Percentiles rank a stretch among this genome's conserved stretches.
phyloP scores from a whole-genome alignment of 108 stramenopile genomes.

The Fistulifera pelliculosa region DNA sequence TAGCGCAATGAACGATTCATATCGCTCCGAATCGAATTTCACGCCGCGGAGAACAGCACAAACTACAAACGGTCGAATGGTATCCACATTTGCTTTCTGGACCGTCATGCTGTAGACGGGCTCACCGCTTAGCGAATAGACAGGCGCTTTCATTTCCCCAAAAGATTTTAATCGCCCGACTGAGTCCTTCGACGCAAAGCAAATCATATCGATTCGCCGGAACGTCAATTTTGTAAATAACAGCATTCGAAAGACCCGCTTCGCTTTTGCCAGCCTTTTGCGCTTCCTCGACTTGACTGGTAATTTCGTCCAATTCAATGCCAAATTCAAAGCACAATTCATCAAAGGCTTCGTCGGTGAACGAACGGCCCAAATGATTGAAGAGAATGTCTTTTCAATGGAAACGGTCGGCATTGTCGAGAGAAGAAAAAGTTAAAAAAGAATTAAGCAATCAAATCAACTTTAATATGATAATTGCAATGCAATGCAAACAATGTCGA shows the following conservation, averaged over 20 bases:
- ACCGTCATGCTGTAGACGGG: slow-evolving; percentile 61
- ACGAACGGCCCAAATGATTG: slow-evolving; percentile 80
- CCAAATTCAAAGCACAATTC: slow-evolving; percentile 99
- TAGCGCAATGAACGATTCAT: slow-evolving; percentile 97
- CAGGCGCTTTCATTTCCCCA: slow-evolving; percentile 76
- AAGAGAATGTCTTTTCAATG: slow-evolving; percentile 84
- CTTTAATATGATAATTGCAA: too few species aligned
- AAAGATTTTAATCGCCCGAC: slow-evolving; percentile 88
- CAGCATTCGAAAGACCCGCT: slow-evolving; percentile 40
- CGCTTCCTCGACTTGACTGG: slow-evolving; percentile 86
- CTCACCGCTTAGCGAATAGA: slow-evolving; percentile 24
- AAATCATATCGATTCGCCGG: slow-evolving; percentile 99
- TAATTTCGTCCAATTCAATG: slow-evolving; percentile 98
- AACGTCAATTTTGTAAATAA: slow-evolving; percentile 98
- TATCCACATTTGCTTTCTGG: slow-evolving; percentile 62
- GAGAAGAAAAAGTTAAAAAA: too few species aligned
- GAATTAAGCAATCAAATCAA: too few species aligned
- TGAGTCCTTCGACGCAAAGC: slow-evolving; percentile 95
- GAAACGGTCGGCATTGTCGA: slow-evolving; percentile 96
- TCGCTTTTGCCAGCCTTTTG: slow-evolving; percentile 62
- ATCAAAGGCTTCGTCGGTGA: slow-evolving; percentile 97
- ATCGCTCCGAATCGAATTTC: slow-evolving; percentile 75
- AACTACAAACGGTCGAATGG: slow-evolving; percentile 94
- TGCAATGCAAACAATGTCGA: too few species aligned
- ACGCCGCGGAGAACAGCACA: slow-evolving; percentile 95